Evolutionary conservation across 495 filamentous ascomycete species (phyloP).

Genomic region (Aspergillus coremiiformis): DNA sequence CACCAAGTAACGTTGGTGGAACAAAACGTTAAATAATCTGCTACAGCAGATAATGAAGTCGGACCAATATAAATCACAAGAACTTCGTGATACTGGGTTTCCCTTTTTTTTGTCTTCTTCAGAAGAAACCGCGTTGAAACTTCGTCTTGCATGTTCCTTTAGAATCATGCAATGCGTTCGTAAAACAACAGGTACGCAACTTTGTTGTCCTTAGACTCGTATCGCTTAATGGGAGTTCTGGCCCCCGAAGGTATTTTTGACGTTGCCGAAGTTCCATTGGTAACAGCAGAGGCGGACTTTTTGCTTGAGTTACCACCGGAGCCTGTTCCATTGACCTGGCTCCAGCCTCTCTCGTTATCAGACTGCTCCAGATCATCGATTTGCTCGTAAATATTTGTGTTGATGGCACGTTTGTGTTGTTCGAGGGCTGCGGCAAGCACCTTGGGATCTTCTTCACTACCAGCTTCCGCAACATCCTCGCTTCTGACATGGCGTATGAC

Average conservation of each 20-base stretch:
- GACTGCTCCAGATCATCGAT: slow-evolving; percentile 54
- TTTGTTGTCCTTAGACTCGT: slow-evolving; percentile 81
- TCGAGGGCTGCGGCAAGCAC: slow-evolving; percentile 58
- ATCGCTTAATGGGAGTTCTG: slow-evolving; percentile 54
- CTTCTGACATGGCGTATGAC: slow-evolving; percentile 75
- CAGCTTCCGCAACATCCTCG: slow-evolving; percentile 86
- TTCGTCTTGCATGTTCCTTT: neutral
- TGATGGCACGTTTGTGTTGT: slow-evolving; percentile 53
- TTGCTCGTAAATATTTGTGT: slow-evolving; percentile 61
- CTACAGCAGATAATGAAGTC: neutral
- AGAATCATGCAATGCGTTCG: slow-evolving; percentile 53
- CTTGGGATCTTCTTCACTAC: slow-evolving; percentile 70
- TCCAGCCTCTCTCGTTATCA: slow-evolving; percentile 68
- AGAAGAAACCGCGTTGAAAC: neutral
- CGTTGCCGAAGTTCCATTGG: slow-evolving; percentile 54
- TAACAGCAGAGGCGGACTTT: slow-evolving; percentile 60
- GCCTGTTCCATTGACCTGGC: slow-evolving; percentile 62
- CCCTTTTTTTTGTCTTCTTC: neutral
- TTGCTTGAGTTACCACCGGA: slow-evolving; percentile 41
- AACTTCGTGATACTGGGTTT: neutral
- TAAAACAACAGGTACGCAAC: slow-evolving; percentile 97
- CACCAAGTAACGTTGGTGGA: neutral
- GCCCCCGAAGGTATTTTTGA: slow-evolving; percentile 46
- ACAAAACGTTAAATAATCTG: neutral
- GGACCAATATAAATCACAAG: neutral